phyloP scores from a whole-genome alignment of 768 basidiomycete species.

The Lanmaoa rubissima region DNA sequence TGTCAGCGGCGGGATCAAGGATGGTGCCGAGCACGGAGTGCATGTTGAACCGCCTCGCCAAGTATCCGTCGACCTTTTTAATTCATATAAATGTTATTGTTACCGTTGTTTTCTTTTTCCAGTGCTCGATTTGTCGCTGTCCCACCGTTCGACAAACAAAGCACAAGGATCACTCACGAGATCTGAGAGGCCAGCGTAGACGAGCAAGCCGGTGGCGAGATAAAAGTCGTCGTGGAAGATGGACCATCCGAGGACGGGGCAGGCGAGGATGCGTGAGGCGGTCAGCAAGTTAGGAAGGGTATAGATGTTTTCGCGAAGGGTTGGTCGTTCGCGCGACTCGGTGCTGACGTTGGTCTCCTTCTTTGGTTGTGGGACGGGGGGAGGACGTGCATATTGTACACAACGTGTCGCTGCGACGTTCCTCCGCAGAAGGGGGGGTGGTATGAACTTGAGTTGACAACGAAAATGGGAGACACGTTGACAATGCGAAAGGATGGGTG shows the following conservation, averaged over 20 bases:
- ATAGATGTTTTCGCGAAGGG: constrained; percentile 83
- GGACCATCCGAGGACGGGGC: constrained; percentile 90
- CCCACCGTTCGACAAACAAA: constrained; percentile 1
- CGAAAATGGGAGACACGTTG: background rate
- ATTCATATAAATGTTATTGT: background rate
- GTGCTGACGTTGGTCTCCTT: constrained; percentile 2
- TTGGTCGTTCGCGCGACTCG: constrained; percentile 26
- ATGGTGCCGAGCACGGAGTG: constrained; percentile 92
- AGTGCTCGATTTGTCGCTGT: background rate
- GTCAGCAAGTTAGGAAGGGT: constrained; percentile 93
- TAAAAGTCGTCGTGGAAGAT: constrained; percentile 79
- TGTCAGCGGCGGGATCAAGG: constrained; percentile 97
- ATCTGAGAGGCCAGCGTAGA: constrained; percentile 92
- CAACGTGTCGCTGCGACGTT: constrained; percentile 12
- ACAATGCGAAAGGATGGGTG: background rate
- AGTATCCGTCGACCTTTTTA: constrained; percentile 80
- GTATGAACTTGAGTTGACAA: background rate
- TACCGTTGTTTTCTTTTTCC: background rate
- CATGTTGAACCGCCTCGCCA: constrained; percentile 87
- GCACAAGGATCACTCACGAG: constrained; percentile 53
- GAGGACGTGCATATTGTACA: constrained; percentile 10
- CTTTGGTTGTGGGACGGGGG: constrained; percentile 8
- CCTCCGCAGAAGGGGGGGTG: background rate
- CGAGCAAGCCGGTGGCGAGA: constrained; percentile 78
- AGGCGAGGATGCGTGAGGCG: constrained; percentile 80